phyloP scores from a whole-genome alignment of 176 grass and related monocot species.

The Microstegium vimineum region DNA sequence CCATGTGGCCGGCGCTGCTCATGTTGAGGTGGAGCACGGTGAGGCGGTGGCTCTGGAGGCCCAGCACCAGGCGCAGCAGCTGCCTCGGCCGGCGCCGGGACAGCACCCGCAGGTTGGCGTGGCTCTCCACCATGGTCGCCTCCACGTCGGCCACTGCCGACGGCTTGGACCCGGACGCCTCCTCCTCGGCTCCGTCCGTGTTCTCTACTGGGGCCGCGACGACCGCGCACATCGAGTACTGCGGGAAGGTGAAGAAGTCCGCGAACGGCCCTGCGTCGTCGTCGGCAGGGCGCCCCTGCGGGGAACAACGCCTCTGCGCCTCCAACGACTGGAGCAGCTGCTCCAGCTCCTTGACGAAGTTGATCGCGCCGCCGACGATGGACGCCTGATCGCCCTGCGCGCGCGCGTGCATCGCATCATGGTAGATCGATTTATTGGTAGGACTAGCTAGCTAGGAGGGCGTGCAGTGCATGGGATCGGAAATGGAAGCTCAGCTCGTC shows the following conservation, averaged over 20 bases:
- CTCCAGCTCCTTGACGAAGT: conserved; percentile 96
- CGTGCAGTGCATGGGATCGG: not conserved
- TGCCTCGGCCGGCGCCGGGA: conserved; percentile 56
- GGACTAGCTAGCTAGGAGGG: not conserved
- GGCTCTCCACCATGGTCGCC: conserved; percentile 79
- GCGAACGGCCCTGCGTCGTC: conserved; percentile 30
- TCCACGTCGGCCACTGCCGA: conserved; percentile 64
- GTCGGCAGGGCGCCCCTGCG: not conserved
- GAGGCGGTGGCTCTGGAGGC: conserved; percentile 54
- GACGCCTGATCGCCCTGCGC: conserved; percentile 90
- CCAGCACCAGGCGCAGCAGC: conserved; percentile 55
- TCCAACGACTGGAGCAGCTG: conserved; percentile 77
- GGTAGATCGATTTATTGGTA: too few species aligned
- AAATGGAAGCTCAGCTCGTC: not conserved
- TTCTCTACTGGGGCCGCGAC: not conserved
- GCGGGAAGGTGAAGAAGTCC: conserved; percentile 73
- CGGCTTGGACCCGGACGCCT: conserved; percentile 35
- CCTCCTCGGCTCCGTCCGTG: too few species aligned
- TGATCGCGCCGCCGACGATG: conserved; percentile 84
- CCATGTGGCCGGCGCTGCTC: conserved; percentile 46
- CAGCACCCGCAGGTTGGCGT: conserved; percentile 61
- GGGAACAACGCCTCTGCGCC: conserved; percentile 30
- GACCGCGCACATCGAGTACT: conserved; percentile 45
- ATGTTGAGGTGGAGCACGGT: conserved; percentile 79
- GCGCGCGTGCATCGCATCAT: not conserved